phyloP scores from a whole-genome alignment of 2,329 filamentous ascomycete genomes.

The Cladosporium sphaerospermum region DNA sequence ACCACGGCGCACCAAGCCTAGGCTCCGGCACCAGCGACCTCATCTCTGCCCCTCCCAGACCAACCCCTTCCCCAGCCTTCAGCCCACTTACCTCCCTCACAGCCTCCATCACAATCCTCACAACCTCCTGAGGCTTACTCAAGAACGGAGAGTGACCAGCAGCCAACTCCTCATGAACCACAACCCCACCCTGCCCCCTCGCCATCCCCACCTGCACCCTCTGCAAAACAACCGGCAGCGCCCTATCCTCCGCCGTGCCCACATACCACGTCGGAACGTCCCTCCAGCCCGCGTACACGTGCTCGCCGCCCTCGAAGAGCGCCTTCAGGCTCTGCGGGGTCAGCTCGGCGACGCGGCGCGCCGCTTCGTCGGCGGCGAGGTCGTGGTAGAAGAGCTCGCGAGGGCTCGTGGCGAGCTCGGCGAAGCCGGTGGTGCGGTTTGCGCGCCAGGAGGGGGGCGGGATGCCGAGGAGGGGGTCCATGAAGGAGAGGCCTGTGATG shows the following conservation, averaged over 20 bases:
- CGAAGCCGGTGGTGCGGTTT: conserved; percentile 12
- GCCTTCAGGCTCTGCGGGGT: conserved; percentile 12
- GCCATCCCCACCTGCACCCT: conserved; percentile 13
- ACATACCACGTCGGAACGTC: conserved; percentile 15
- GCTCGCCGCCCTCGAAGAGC: conserved; percentile 14
- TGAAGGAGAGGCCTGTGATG: conserved; percentile 14
- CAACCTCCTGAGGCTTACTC: not conserved
- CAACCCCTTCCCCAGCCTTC: not conserved
- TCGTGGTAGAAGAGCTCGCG: conserved; percentile 15
- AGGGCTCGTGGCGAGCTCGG: conserved; percentile 9
- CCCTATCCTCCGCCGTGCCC: conserved; percentile 10
- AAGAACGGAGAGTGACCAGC: not conserved
- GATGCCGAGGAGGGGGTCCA: conserved; percentile 12
- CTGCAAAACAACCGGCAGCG: conserved; percentile 12
- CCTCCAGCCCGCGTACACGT: conserved; percentile 15
- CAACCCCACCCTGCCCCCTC: conserved; percentile 11
- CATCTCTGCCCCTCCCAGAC: not conserved
- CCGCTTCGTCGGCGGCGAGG: conserved; percentile 9
- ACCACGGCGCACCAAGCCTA: not conserved
- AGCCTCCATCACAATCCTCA: not conserved
- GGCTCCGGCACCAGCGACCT: not conserved
- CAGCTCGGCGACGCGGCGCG: conserved; percentile 8
- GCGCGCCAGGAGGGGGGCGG: conserved; percentile 8
- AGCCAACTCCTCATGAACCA: not conserved
- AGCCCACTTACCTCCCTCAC: not conserved